Evolutionary conservation across 495 filamentous ascomycete species (phyloP).

Genomic region (Penicillium cataractarum): DNA sequence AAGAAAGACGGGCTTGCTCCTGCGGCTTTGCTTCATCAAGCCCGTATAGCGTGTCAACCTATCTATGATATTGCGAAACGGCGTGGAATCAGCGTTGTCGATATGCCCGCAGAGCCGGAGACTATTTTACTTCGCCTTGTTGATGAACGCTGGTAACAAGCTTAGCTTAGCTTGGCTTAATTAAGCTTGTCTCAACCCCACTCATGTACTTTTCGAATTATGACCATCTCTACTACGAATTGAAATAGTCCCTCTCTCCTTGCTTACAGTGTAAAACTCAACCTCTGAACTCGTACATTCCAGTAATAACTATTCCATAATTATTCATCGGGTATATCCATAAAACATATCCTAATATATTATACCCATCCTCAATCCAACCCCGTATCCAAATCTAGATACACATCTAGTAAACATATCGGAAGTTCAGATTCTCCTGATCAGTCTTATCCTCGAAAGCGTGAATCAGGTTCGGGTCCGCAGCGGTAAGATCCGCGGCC

Average conservation of each 20-base stretch:
- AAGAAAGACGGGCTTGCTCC: conserved; percentile 11
- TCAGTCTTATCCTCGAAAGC: conserved; percentile 56
- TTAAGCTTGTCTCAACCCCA: no score
- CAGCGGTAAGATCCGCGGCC: conserved; percentile 31
- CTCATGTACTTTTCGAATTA: neutral
- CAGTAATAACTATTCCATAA: neutral
- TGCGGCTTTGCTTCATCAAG: conserved; percentile 14
- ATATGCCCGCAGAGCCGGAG: conserved; percentile 5
- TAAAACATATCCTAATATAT: neutral
- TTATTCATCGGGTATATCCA: neutral
- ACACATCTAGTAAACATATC: conserved; percentile 47
- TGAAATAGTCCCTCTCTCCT: neutral
- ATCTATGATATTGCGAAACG: conserved; percentile 15
- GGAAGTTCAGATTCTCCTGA: conserved; percentile 50
- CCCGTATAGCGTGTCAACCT: conserved; percentile 21
- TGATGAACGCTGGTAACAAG: conserved; percentile 7
- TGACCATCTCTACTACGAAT: neutral
- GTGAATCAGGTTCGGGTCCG: conserved; percentile 37
- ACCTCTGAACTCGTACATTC: neutral
- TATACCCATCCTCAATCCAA: neutral
- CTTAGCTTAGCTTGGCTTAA: neutral
- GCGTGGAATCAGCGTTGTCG: conserved; percentile 19
- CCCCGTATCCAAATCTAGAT: neutral
- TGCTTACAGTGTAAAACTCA: neutral
- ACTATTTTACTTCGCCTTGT: neutral